Evolutionary conservation across 2,329 filamentous ascomycete species (phyloP).

Genomic region (Stachybotrys chartarum): DNA sequence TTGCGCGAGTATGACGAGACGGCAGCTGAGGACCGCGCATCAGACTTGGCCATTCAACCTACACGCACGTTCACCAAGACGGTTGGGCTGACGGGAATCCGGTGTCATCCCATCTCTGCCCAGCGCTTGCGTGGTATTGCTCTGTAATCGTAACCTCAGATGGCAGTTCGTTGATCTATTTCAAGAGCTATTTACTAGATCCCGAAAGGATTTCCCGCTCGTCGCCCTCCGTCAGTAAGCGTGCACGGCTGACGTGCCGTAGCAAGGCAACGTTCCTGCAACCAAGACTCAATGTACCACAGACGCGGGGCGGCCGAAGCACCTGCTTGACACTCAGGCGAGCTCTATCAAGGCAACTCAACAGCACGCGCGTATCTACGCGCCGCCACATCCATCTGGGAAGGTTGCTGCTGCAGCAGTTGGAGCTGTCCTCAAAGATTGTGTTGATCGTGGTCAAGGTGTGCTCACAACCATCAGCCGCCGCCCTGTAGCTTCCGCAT

Average conservation of each 20-base stretch:
- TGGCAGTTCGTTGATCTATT: background rate
- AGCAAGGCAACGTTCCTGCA: background rate
- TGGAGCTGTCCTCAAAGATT: background rate
- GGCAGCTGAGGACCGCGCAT: too few species aligned
- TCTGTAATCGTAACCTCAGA: background rate
- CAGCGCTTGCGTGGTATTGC: background rate
- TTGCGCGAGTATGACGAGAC: too few species aligned
- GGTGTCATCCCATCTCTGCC: background rate
- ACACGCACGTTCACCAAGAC: background rate
- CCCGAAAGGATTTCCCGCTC: background rate
- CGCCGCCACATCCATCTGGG: background rate
- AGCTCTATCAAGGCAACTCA: background rate
- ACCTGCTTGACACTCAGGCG: background rate
- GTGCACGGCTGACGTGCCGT: background rate
- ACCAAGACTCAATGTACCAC: background rate
- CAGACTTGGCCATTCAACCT: too few species aligned
- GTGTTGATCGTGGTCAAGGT: too few species aligned
- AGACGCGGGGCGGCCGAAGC: background rate
- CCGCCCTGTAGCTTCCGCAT: conserved; percentile 52
- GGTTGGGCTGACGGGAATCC: background rate
- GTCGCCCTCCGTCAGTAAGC: background rate
- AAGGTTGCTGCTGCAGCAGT: background rate
- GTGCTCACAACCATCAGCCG: conserved; percentile 5
- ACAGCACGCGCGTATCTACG: background rate
- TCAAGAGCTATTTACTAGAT: background rate